These are phyloP conservation scores for Kregervanrija pseudodelftensis DNA, from an alignment of 805 yeast species.

Conservation along the genomic window DNA sequence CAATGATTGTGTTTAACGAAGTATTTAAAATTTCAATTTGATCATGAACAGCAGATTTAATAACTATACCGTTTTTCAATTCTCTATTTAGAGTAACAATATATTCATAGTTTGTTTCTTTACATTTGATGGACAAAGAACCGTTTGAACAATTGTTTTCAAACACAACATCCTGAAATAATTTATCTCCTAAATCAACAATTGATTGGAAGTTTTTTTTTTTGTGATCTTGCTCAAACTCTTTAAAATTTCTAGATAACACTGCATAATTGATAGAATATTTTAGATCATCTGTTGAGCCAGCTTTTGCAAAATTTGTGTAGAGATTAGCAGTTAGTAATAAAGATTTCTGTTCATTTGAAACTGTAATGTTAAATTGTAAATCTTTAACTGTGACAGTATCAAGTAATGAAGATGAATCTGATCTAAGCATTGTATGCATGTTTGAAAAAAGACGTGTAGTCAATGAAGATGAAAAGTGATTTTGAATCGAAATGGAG, in stretches of 20 bases:
- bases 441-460: slow-evolving; percentile 1
- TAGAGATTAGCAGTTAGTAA: slow-evolving; percentile 42
- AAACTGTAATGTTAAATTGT: slow-evolving; percentile 10
- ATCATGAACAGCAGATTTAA: not conserved
- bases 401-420: slow-evolving; percentile 12
- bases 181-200: slow-evolving; percentile 27
- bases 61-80: not conserved
- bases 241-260: slow-evolving; percentile 57
- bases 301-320: slow-evolving; percentile 68
- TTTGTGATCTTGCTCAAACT: slow-evolving; percentile 38
- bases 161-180: slow-evolving; percentile 16
- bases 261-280: slow-evolving; percentile 87
- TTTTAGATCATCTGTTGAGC: slow-evolving; percentile 71
- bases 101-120: not conserved
- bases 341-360: slow-evolving; percentile 8
- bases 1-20: slow-evolving; percentile 55
- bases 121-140: slow-evolving; percentile 8
- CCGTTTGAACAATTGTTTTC: slow-evolving; percentile 14
- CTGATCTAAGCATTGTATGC: not conserved
- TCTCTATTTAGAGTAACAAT: not conserved
- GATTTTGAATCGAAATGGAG: too few species aligned
- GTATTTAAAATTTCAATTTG: slow-evolving; percentile 3
- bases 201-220: slow-evolving; percentile 36
- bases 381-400: slow-evolving; percentile 48
- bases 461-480: too few species aligned